Percentiles rank a stretch among this genome's conserved stretches.
These are phyloP conservation scores for Lepidium campestre DNA, from an alignment of 441 rosid species.

Conservation along the genomic window DNA sequence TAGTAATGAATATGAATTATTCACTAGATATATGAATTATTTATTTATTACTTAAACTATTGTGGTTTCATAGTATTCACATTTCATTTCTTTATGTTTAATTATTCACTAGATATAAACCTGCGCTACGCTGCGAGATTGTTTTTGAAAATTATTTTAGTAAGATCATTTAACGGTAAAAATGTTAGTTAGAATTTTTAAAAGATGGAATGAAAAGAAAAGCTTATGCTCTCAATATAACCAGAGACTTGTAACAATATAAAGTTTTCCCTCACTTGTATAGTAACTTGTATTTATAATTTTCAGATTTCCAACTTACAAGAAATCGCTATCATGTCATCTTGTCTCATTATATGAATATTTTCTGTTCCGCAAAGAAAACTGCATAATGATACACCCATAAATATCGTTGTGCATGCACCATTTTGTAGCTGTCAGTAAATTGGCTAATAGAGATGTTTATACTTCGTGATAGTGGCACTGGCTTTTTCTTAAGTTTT, in stretches of 20 bases:
- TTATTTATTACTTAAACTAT: no score
- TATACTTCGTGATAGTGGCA: constrained; percentile 13
- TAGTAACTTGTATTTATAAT: not conserved
- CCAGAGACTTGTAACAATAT: not conserved
- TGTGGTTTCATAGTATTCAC: no score
- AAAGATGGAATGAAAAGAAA: no score
- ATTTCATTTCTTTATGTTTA: no score
- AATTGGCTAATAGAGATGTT: constrained; percentile 13
- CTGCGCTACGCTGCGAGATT: no score
- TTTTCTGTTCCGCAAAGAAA: constrained; percentile 38
- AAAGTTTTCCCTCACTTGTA: not conserved
- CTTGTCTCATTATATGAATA: not conserved
- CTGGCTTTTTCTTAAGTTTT: constrained; percentile 17
- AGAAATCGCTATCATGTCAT: not conserved
- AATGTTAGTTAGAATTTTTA: no score
- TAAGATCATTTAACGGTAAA: no score
- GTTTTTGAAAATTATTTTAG: no score
- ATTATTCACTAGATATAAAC: no score
- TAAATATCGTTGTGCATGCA: constrained; percentile 52
- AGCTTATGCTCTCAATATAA: no score
- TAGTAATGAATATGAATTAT: no score
- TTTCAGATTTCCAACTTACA: constrained; percentile 1
- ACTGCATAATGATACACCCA: constrained; percentile 39
- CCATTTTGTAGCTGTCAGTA: constrained; percentile 49
- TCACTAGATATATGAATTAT: no score